A percentile compares a stretch with the other conserved stretches of the same genome.
Evolutionary conservation across 768 basidiomycete species (phyloP).

Genomic region (Suillus americanus): DNA sequence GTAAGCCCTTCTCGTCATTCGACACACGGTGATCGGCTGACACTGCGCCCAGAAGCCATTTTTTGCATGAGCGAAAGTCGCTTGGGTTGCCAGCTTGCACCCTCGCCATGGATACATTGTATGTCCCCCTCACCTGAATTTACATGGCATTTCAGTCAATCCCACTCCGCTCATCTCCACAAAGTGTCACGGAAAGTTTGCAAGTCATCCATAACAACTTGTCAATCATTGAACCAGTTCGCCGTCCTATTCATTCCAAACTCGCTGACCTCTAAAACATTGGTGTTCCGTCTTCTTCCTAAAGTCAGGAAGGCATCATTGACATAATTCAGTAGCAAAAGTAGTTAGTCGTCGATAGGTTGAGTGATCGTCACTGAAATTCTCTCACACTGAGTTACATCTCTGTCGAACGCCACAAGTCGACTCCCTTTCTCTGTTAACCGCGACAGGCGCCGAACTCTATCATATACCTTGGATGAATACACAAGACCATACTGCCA

Average conservation of each 20-base stretch:
- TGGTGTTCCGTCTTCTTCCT: not conserved
- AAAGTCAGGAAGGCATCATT: not conserved
- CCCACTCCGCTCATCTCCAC: not conserved
- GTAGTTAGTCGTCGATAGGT: conserved; percentile 23
- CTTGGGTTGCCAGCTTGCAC: conserved; percentile 9
- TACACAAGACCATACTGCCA: conserved; percentile 4
- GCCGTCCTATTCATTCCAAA: conserved; percentile 5
- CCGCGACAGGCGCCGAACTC: conserved; percentile 6
- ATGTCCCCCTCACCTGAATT: too few species aligned
- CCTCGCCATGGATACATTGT: conserved; percentile 34
- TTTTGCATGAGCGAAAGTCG: not conserved
- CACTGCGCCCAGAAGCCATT: conserved; percentile 8
- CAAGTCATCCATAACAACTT: not conserved
- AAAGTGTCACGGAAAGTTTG: conserved; percentile 2
- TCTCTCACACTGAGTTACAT: conserved; percentile 29
- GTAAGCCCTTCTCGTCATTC: conserved; percentile 22
- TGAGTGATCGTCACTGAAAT: conserved; percentile 21
- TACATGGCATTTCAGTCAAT: not conserved
- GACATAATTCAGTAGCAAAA: conserved; percentile 27
- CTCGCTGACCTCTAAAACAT: conserved; percentile 7
- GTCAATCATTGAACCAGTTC: conserved; percentile 12
- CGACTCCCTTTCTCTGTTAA: conserved; percentile 5
- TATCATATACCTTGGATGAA: not conserved
- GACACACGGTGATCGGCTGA: conserved; percentile 27
- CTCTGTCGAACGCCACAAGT: conserved; percentile 31